phyloP scores from a whole-genome alignment of 2,329 filamentous ascomycete species.

The Neonectria ditissima region DNA sequence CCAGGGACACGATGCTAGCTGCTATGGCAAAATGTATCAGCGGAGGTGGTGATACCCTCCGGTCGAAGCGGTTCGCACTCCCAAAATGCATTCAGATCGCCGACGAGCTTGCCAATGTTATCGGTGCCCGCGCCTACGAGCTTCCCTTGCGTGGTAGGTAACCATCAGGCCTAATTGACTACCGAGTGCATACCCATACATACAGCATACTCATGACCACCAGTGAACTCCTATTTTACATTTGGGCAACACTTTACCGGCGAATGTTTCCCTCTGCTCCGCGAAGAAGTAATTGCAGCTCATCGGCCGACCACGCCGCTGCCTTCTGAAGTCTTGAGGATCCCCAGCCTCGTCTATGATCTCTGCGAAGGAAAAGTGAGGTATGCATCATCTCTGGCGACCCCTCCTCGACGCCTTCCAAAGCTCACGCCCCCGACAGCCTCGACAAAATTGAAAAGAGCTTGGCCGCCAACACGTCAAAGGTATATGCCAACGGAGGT shows the following conservation, averaged over 20 bases:
- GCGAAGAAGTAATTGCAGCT: conserved; percentile 38
- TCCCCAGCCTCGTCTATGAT: conserved; percentile 41
- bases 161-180: conserved; percentile 18
- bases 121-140: conserved; percentile 41
- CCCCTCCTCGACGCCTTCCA: neutral
- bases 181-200: conserved; percentile 3
- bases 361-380: conserved; percentile 42
- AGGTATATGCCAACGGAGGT: conserved; percentile 30
- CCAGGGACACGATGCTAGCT: conserved; percentile 36
- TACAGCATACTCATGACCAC: conserved; percentile 27
- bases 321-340: conserved; percentile 39
- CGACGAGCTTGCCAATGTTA: conserved; percentile 41
- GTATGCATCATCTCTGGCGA: conserved; percentile 26
- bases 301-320: conserved; percentile 38
- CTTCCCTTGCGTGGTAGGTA: conserved; percentile 43
- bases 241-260: conserved; percentile 44
- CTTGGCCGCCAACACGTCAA: conserved; percentile 35
- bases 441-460: conserved; percentile 42
- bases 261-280: conserved; percentile 42
- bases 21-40: conserved; percentile 43
- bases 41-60: conserved; percentile 42
- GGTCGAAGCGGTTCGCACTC: conserved; percentile 42
- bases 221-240: conserved; percentile 44
- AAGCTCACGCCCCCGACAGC: conserved; percentile 32
- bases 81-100: conserved; percentile 45